Percentiles rank a stretch among this genome's conserved stretches.
phyloP scores from a whole-genome alignment of 208 protist species.

The Angomonas desouzai region DNA sequence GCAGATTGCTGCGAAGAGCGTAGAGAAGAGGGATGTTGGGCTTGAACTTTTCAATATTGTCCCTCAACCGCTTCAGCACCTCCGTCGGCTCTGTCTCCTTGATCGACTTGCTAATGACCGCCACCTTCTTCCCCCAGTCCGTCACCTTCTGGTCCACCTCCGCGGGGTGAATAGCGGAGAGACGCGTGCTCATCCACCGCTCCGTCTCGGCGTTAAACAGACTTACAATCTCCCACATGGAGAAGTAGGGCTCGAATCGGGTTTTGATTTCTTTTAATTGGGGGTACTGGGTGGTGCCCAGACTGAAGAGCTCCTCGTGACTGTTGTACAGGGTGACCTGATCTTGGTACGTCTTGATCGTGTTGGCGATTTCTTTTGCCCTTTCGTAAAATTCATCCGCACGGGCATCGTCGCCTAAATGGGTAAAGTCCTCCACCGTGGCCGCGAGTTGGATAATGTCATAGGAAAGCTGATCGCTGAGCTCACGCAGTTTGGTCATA shows the following conservation, averaged over 20 bases:
- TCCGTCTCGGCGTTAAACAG: slow-evolving; percentile 79
- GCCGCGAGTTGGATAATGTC: slow-evolving; percentile 78
- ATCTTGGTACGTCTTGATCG: slow-evolving; percentile 67
- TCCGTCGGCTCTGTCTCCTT: slow-evolving; percentile 80
- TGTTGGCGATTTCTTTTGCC: slow-evolving; percentile 59
- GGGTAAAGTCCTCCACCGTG: slow-evolving; percentile 82
- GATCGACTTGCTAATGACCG: slow-evolving; percentile 78
- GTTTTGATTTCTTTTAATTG: slow-evolving; percentile 83
- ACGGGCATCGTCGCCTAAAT: slow-evolving; percentile 77
- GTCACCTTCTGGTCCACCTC: slow-evolving; percentile 84
- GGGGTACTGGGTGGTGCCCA: slow-evolving; percentile 81
- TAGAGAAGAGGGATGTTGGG: slow-evolving; percentile 91
- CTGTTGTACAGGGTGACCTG: slow-evolving; percentile 80
- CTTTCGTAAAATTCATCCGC: slow-evolving; percentile 89
- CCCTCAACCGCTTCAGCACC: slow-evolving; percentile 71
- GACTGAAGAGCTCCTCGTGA: slow-evolving; percentile 87
- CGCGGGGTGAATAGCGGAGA: slow-evolving; percentile 71
- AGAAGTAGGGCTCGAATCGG: slow-evolving; percentile 88
- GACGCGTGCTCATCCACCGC: slow-evolving; percentile 88
- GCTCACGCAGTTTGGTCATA: slow-evolving; percentile 86
- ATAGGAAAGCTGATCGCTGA: slow-evolving; percentile 78
- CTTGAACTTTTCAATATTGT: slow-evolving; percentile 92
- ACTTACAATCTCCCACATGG: slow-evolving; percentile 89
- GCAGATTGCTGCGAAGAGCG: slow-evolving; percentile 91
- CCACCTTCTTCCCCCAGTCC: slow-evolving; percentile 79